Base-by-base conservation (phyloP, 2,329 filamentous ascomycete species). In the Alternaria incomplexa region DNA sequence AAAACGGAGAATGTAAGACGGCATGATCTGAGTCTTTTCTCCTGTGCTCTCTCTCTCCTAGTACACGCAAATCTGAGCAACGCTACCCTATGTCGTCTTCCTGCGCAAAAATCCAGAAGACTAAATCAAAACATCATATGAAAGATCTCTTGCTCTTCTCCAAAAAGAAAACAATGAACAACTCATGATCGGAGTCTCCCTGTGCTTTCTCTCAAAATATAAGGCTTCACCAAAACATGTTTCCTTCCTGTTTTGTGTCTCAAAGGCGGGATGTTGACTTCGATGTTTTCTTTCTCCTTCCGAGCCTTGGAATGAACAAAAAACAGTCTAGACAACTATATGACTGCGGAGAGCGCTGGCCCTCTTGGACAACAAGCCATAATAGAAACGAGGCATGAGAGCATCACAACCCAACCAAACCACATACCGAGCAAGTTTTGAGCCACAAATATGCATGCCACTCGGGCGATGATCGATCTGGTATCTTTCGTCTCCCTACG, bases 391-490 rank as follows among this genome's bases (percentile, higher is more conserved):
- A 12, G 26, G 1, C 4, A 32, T 40, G 32, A 40, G 8, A 40
- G 4, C 32, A 3, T 40, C 36, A 11, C n/a, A 40, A 17, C 1
- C 9, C n/a, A 0, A 17, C 4, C 0, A 5, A 2, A 40, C 9
- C n/a, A 40, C n/a, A 40, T 40, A 10, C 9, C n/a, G 0, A 40
- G 8, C n/a, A 17, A 6, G 8, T 11, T 6, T 11, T 0, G 36
- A 40, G n/a, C 15, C 0, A 40, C 3, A 11, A 40, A 10, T 40
- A 8, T 40, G 36, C 36, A 40, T 40, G 36, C 36, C 36, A 40
- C 36, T 40, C n/a, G n/a, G 36, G 36, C 36, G 36, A 40, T 40
- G 36, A 40, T 40, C 36, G n/a, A 40, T 40, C 36, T 40, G 36
- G 36, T 40, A 40, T 40, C 36, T 40, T 40, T 40, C 36, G 36